Conservation (phyloP, 2,329 filamentous ascomycete species). For the Sclerotinia glacialis region DNA sequence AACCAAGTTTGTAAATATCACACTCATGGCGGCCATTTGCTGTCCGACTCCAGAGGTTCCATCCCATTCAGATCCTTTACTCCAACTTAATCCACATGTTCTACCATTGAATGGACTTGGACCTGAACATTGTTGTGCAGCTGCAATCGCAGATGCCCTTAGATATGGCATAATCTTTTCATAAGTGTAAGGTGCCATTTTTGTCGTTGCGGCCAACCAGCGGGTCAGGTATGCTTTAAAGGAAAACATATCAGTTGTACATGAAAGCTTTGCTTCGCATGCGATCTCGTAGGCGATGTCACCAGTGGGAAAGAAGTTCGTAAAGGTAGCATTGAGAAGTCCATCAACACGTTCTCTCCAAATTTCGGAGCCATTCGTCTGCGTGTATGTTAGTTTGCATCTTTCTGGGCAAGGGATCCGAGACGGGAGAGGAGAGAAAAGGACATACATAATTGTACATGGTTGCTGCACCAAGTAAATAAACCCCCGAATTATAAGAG, state of each 20-base stretch:
- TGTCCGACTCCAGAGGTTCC: slow-evolving; percentile 62
- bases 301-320: slow-evolving; percentile 45
- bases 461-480: slow-evolving; percentile 51
- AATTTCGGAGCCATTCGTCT: slow-evolving; percentile 40
- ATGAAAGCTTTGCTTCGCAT: slow-evolving; percentile 54
- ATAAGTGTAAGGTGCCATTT: slow-evolving; percentile 58
- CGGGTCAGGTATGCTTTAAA: slow-evolving; percentile 66
- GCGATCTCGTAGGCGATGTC: slow-evolving; percentile 57
- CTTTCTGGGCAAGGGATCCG: slow-evolving; percentile 46
- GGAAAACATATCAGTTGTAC: slow-evolving; percentile 61
- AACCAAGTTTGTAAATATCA: slow-evolving; percentile 48
- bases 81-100: slow-evolving; percentile 62
- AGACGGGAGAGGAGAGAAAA: slow-evolving; percentile 46
- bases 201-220: slow-evolving; percentile 56
- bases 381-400: neutral
- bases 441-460: slow-evolving; percentile 50
- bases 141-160: slow-evolving; percentile 51
- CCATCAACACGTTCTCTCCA: slow-evolving; percentile 42
- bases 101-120: slow-evolving; percentile 47
- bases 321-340: slow-evolving; percentile 40
- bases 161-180: slow-evolving; percentile 53
- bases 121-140: slow-evolving; percentile 57
- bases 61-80: slow-evolving; percentile 47
- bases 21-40: slow-evolving; percentile 68
- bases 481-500: slow-evolving; percentile 68